Percentiles rank a stretch among this genome's conserved stretches.
Conservation (phyloP, 768 basidiomycete species). For the Suillus variegatus region DNA sequence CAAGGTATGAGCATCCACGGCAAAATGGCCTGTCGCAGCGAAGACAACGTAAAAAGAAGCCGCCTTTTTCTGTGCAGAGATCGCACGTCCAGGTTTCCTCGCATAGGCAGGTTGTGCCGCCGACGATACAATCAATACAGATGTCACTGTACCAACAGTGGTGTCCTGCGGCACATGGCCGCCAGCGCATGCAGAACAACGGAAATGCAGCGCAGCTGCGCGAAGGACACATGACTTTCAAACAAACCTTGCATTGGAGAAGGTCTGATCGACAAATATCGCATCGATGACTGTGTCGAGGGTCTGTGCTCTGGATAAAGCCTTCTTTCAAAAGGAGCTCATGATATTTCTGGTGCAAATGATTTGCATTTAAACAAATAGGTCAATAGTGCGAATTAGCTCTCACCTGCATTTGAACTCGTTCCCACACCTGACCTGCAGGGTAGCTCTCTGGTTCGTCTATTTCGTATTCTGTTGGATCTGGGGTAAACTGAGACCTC, state of each 20-base stretch:
- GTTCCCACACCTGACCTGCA: background rate
- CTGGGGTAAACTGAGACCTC: background rate
- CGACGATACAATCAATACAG: background rate
- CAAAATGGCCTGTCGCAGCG: background rate
- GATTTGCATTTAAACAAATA: background rate
- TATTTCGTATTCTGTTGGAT: background rate
- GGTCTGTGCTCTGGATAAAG: background rate
- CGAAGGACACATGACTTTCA: background rate
- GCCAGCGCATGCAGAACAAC: background rate
- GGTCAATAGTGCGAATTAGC: background rate
- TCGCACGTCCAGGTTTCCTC: background rate
- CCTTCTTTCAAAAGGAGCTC: background rate
- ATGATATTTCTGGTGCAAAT: background rate
- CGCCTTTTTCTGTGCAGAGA: background rate
- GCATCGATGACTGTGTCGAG: background rate
- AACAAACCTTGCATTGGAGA: background rate
- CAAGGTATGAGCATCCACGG: background rate
- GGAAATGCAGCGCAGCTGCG: background rate
- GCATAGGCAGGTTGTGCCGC: background rate
- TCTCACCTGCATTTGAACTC: constrained; percentile 1
- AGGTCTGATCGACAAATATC: background rate
- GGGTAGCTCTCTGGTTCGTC: background rate
- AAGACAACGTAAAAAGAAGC: background rate
- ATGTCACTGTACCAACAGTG: background rate
- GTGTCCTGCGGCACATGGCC: background rate